Conservation (phyloP, 345 rosid species). For the Salix suchowensis region DNA sequence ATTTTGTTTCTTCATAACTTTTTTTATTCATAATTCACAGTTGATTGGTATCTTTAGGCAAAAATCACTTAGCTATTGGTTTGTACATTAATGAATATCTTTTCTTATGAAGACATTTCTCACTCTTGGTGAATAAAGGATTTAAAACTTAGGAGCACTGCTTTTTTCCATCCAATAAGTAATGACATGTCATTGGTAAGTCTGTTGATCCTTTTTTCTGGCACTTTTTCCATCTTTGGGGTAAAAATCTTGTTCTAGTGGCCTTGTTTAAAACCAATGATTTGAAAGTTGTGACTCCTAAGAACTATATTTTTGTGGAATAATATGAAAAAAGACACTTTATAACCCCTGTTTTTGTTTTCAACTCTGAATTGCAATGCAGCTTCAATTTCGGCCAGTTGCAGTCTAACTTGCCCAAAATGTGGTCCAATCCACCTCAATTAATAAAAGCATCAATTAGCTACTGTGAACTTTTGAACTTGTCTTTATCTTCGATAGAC, state of each 20-base stretch:
- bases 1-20: background rate
- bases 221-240: background rate
- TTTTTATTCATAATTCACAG: background rate
- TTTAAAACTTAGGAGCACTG: slow-evolving; percentile 54
- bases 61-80: no score
- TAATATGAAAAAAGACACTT: background rate
- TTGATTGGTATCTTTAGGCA: background rate
- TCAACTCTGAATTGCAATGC: no score
- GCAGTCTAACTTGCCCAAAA: background rate
- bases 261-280: background rate
- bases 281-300: no score
- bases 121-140: slow-evolving; percentile 72
- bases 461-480: background rate
- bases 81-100: background rate
- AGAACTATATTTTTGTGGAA: no score
- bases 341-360: background rate
- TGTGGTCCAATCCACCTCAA: background rate
- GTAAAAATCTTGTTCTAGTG: no score
- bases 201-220: background rate
- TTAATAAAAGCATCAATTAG: background rate
- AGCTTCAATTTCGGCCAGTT: no score
- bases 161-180: slow-evolving; percentile 87
- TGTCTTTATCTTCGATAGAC: background rate
- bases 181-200: slow-evolving; percentile 84
- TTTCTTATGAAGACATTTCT: slow-evolving; percentile 51